phyloP scores from a whole-genome alignment of 2,329 filamentous ascomycete genomes.

The Hymenoscyphus fructigenus region DNA sequence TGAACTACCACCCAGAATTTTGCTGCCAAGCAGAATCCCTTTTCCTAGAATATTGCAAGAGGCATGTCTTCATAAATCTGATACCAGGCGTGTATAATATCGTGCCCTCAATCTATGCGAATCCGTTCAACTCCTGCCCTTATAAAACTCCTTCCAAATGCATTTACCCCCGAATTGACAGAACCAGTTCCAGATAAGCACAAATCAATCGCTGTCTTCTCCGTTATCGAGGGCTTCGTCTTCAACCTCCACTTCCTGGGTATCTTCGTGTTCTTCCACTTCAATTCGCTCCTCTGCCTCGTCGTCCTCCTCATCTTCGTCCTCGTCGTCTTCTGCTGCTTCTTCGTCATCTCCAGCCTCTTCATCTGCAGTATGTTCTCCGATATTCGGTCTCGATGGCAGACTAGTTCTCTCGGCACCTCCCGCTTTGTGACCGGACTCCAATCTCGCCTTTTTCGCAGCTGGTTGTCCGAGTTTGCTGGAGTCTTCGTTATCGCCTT shows the following conservation, averaged over 20 bases:
- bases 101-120: not conserved
- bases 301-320: conserved; percentile 49
- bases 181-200: not conserved
- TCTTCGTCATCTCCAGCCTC: conserved; percentile 40
- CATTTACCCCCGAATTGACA: not conserved
- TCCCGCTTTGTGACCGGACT: conserved; percentile 26
- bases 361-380: conserved; percentile 38
- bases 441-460: conserved; percentile 42
- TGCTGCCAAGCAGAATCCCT: no score
- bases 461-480: conserved; percentile 33
- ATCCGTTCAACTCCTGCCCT: not conserved
- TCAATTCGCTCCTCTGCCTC: conserved; percentile 53
- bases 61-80: not conserved
- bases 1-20: not conserved
- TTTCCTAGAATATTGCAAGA: not conserved
- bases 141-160: conserved; percentile 4
- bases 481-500: not conserved
- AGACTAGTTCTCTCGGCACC: conserved; percentile 44
- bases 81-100: not conserved
- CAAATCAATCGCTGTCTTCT: conserved; percentile 44
- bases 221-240: conserved; percentile 61
- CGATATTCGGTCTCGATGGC: conserved; percentile 46
- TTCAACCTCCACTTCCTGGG: conserved; percentile 47
- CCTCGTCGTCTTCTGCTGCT: conserved; percentile 46
- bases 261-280: conserved; percentile 55